Evolutionary conservation across 345 rosid genomes (phyloP), one percentile per base, ranked within the genome.

Genomic region (Citrus australasica): DNA sequence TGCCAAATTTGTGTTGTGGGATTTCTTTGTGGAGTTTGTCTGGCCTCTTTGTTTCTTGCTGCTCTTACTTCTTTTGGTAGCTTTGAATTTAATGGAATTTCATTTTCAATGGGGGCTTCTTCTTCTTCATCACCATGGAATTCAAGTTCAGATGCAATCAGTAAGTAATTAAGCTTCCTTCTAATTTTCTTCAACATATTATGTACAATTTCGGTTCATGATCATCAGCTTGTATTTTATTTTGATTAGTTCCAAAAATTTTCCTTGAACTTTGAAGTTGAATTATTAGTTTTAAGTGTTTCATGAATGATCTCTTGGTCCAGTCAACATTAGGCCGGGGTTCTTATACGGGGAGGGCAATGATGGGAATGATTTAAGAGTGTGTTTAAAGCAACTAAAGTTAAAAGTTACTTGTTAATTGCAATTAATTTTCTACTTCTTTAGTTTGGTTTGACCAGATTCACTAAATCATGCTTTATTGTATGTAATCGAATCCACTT

Each of bases 1-100:
- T 96, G 98, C 76, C 99, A 94, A 82, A 87, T 96, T 40, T 94
- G 98, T 80, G 97, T 94, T 51, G 84, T 92, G 86, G 98, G 98
- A 69, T 88, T 92, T 75, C 93, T 96, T 10, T 88, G 91, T 81
- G 99, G 99, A 61, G 84, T 94, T 51, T 96, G 99, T 69, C 88
- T 96, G 76, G 87, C 98, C 71, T 88, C 97, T 67, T 79, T 96
- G 76, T 91, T 96, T 79, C 81, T 96, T 69, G 95, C 98, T 86
- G 89, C 90, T 84, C 88, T 93, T 32, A 88, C 99, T 83, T 91
- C 97, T 9, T 80, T 92, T 75, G 96, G 93, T 30, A 80, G 84
- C 73, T 87, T 87, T 80, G 91, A 78, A 59, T 78, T 90, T 79
- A 80, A 84, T 65, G 83, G 91, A 33, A 71, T 89, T 82, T 89